A percentile compares a stretch with the other conserved stretches of the same genome.
phyloP scores from a whole-genome alignment of 495 filamentous ascomycete species.

The Penicillium macrosclerotiorum region DNA sequence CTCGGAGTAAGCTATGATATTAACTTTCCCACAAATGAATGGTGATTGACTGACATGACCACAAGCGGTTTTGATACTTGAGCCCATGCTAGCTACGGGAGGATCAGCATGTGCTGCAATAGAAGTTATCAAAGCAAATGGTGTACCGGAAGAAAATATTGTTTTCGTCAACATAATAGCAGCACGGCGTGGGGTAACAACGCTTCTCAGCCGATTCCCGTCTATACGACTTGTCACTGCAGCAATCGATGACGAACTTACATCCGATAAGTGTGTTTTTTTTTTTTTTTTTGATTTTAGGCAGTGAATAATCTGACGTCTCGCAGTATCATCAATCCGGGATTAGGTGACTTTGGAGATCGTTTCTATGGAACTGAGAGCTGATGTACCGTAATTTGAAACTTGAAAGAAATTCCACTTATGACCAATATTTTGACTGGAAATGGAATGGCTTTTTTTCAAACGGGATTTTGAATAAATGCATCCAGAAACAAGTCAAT shows the following conservation, averaged over 20 bases:
- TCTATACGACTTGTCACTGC: conserved; percentile 14
- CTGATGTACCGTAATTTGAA: too few relatives aligned
- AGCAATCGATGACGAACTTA: conserved; percentile 12
- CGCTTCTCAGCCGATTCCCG: conserved; percentile 6
- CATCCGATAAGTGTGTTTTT: conserved; percentile 6
- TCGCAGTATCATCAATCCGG: conserved; percentile 11
- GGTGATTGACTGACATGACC: not conserved
- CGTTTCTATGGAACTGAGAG: conserved; percentile 13
- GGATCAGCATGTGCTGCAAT: conserved; percentile 17
- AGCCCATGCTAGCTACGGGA: conserved; percentile 20
- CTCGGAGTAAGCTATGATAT: conserved; percentile 5
- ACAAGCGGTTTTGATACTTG: conserved; percentile 10
- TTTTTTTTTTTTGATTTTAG: too few relatives aligned
- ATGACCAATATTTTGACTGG: too few relatives aligned
- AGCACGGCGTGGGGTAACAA: conserved; percentile 2
- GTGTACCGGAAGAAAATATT: conserved; percentile 17
- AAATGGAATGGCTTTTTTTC: too few relatives aligned
- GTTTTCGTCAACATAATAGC: conserved; percentile 17
- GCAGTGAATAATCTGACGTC: conserved; percentile 1
- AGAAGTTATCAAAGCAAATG: conserved; percentile 6
- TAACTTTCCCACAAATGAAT: not conserved
- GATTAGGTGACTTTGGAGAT: conserved; percentile 19
- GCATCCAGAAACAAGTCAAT: too few relatives aligned
- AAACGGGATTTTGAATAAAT: too few relatives aligned
- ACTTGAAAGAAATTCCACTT: too few relatives aligned